Evolutionary conservation across 2,329 filamentous ascomycete species (phyloP).

Genomic region (Penicillium occitanis): DNA sequence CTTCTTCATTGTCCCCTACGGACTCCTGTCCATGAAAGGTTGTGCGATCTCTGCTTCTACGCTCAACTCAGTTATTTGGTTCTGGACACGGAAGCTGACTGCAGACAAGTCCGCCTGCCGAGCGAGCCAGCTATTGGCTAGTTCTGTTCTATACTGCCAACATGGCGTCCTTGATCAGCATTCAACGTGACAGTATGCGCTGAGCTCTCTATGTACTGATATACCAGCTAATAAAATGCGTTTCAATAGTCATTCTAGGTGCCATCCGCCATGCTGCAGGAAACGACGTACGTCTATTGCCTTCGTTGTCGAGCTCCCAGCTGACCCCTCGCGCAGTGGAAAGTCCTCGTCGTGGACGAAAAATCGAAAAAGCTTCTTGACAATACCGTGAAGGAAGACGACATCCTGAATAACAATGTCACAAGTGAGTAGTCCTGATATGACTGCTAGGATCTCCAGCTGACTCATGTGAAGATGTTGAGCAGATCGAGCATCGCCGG

Average conservation of each 20-base stretch:
- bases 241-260: constrained; percentile 63
- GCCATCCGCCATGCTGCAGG: constrained; percentile 75
- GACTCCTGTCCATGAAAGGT: constrained; percentile 5
- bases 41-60: neutral
- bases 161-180: constrained; percentile 81
- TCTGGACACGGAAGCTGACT: neutral
- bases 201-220: neutral
- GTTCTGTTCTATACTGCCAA: constrained; percentile 41
- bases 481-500: constrained; percentile 84
- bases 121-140: constrained; percentile 15
- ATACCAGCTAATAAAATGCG: neutral
- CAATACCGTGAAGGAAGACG: constrained; percentile 90
- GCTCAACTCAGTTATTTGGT: neutral
- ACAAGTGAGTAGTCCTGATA: constrained; percentile 64
- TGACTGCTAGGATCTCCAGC: constrained; percentile 18
- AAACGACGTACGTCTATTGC: constrained; percentile 64
- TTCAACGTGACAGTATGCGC: constrained; percentile 71
- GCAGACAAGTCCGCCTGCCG: neutral
- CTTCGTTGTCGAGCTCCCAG: constrained; percentile 9
- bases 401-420: constrained; percentile 94
- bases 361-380: constrained; percentile 80
- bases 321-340: constrained; percentile 66
- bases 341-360: constrained; percentile 88
- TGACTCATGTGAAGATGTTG: constrained; percentile 66
- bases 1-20: neutral